These are phyloP conservation scores for Hypoxylon sp. DNA, from an alignment of 2,329 filamentous ascomycete species.

Conservation along the genomic window DNA sequence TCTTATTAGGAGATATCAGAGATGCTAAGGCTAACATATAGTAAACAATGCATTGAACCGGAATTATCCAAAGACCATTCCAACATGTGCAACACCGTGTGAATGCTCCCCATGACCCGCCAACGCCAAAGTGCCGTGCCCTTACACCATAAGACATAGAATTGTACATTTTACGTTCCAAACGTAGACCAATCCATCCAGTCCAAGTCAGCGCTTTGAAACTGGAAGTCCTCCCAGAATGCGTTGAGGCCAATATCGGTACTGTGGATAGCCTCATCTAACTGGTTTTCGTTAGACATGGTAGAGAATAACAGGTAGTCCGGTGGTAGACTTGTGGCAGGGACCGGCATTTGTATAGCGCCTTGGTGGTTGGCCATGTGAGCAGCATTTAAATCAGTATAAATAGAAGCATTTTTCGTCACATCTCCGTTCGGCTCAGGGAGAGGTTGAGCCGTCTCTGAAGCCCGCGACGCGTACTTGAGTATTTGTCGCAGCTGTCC, in stretches of 20 bases:
- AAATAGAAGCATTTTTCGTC: conserved; percentile 41
- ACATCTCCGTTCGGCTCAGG: conserved; percentile 44
- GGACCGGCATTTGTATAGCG: conserved; percentile 48
- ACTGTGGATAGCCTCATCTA: conserved; percentile 56
- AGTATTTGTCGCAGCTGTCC: conserved; percentile 67
- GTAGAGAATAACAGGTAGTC: conserved; percentile 55
- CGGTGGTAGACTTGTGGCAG: conserved; percentile 44
- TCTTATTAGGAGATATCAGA: conserved; percentile 16
- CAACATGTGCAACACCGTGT: conserved; percentile 32
- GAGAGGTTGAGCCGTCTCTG: conserved; percentile 44
- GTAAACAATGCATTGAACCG: conserved; percentile 33
- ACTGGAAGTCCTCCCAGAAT: conserved; percentile 56
- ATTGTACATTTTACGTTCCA: conserved; percentile 35
- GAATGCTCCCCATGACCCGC: conserved; percentile 33
- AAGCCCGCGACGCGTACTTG: conserved; percentile 55
- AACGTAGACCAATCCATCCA: conserved; percentile 57
- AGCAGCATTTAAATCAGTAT: conserved; percentile 40
- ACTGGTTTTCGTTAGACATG: conserved; percentile 55
- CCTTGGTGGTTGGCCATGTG: conserved; percentile 45
- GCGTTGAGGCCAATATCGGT: conserved; percentile 54
- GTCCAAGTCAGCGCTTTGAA: conserved; percentile 55
- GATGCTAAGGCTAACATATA: conserved; percentile 16
- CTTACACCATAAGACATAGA: conserved; percentile 19
- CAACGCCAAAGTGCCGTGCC: conserved; percentile 36
- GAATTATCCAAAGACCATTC: conserved; percentile 26